Evolutionary conservation across 148 eudicot genomes (phyloP).

Genomic region (Amaranthus cruentus): DNA sequence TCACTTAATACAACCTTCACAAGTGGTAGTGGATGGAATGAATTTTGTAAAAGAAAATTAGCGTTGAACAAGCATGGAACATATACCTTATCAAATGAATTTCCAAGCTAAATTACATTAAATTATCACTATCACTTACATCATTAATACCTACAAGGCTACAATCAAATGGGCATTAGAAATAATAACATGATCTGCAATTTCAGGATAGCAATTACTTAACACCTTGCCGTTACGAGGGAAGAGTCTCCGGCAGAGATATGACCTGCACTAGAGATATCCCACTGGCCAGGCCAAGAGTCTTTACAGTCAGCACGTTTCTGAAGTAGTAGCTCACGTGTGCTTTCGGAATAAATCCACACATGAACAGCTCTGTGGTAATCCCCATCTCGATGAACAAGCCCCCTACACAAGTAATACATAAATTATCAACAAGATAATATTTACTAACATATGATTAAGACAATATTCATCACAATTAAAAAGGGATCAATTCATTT

Average conservation of each 20-base stretch:
- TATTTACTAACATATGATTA: not conserved
- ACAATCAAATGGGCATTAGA: too few relatives aligned
- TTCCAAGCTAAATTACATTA: too few relatives aligned
- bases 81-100: too few relatives aligned
- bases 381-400: constrained; percentile 89
- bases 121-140: too few relatives aligned
- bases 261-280: constrained; percentile 97
- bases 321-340: constrained; percentile 78
- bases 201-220: not conserved
- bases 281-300: constrained; percentile 93
- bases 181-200: not conserved
- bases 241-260: constrained; percentile 94
- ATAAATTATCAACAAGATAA: not conserved
- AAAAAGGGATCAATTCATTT: not conserved
- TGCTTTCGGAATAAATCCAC: constrained; percentile 90
- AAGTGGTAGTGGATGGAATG: too few relatives aligned
- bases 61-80: too few relatives aligned
- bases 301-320: constrained; percentile 84
- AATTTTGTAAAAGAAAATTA: too few relatives aligned
- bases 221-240: constrained; percentile 70
- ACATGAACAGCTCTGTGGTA: constrained; percentile 94
- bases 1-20: too few relatives aligned
- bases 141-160: too few relatives aligned
- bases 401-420: constrained; percentile 40
- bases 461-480: not conserved